Evolutionary conservation across 257 asterid genomes (phyloP), one percentile per base, ranked within the genome.

Genomic region (Gentiana macrophylla): DNA sequence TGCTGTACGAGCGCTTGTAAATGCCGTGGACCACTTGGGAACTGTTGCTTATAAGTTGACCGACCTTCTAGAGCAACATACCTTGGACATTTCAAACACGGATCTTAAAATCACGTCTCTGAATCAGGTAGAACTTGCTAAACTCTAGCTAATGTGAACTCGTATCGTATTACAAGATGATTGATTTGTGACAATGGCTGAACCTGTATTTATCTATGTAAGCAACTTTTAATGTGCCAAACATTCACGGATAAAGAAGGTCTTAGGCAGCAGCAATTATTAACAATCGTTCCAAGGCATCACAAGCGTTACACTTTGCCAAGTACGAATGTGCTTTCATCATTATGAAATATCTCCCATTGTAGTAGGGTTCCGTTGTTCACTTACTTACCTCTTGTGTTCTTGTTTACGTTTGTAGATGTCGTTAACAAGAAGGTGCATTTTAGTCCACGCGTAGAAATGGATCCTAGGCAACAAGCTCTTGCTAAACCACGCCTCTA

Each of bases 21-120:
- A 89, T 67, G 94, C 94, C 47, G 82, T 89, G 35, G 97, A 89
- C 73, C 97, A 89, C 76, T 85, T 89, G 53, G 97, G 97, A 35
- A 85, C 97, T 11, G 97, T 86, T 68, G 74, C 97, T 13, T 89
- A 74, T 79, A 89, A 89, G 67, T 73, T 89, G 75, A 89, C 82
- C 51, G 89, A 86, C 65, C 70, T 86, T 53, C 70, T 89, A 61
- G 97, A 83, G 66, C 92, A 89, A 57, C 95, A 89, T 63, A 61
- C 82, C 36, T 5, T 61, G 53, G 95, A 89, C 55, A 69, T 89
- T 54, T 79, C 97, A 33, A 67, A 84, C 65, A 67, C 79, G 71
- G 94, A 83, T 66, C 61, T 81, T 35, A 86, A 71, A 73, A 68
- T 86, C 59, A 50, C 89, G 12, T 77, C 89, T 56, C 46, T 86